Base-by-base conservation (phyloP, 495 filamentous ascomycete species). In the Tetracladium setigerum region DNA sequence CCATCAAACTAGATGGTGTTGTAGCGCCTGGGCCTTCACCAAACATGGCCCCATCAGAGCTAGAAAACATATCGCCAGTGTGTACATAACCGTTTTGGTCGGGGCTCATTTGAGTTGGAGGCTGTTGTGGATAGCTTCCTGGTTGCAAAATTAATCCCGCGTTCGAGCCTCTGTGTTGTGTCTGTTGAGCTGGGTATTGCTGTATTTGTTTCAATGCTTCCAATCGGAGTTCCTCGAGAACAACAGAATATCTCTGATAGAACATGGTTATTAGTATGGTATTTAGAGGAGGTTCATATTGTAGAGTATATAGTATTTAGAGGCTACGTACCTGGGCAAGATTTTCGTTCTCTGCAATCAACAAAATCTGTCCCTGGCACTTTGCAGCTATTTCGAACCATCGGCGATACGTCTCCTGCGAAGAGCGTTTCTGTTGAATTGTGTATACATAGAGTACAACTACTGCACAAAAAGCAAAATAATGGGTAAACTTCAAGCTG, bases 401-500 rank as follows among this genome's bases (percentile, higher is more conserved):
- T 2, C 30, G 36, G 6, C 37, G 36, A 38, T 56, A 62, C 24
- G 43, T 39, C 6, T 50, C 49, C n/a, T 41, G 44, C 2, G 47
- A 39, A 5, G 41, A 34, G 27, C 47, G 34, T 12, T 48, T 52
- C 27, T 73, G 68, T 38, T 77, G 73, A 38, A 78, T 78, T 0
- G 68, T 70, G 45, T 74, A 70, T 13, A 78, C 74, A 37, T 78
- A 77, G 14, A 74, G 65, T 17, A 75, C 70, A 4, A 74, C 61
- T 18, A 76, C 68, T 11, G 74, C 74, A 37, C 71, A 76, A 41
- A 76, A 78, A 32, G 70, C 70, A 15, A 74, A 69, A 44, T 77
- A 76, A 40, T 75, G 70, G 0, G 73, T 78, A 44, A 78, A 77
- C 74, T 49, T 10, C 3, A 16, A 14, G 31, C 39, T 14, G 15